Evolutionary conservation across 225 moss, liverwort and hornwort genomes (phyloP).

Genomic region (Bryoerythrophyllum caledonicum): DNA sequence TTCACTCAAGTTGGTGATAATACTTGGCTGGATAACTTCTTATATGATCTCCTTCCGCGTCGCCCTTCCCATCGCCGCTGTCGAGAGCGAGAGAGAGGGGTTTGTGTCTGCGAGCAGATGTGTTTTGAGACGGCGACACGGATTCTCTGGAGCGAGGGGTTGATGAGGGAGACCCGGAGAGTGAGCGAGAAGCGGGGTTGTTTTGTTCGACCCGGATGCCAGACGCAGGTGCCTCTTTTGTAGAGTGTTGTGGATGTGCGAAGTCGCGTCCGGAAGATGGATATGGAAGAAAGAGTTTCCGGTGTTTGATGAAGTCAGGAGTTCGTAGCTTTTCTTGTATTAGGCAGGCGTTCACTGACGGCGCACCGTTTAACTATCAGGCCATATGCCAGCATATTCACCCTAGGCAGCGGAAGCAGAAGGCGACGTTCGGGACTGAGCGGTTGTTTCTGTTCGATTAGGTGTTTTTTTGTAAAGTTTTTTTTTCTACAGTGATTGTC

Average conservation of each 20-base stretch:
- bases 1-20: not conserved
- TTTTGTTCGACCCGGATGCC: constrained; percentile 45
- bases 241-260: constrained; percentile 45
- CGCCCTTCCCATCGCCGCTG: no score
- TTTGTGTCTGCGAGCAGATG: not conserved
- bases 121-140: not conserved
- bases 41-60: not conserved
- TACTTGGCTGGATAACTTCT: no score
- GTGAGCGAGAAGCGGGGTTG: not conserved
- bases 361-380: constrained; percentile 38
- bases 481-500: not conserved
- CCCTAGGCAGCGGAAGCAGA: constrained; percentile 54
- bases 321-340: constrained; percentile 24
- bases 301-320: constrained; percentile 51
- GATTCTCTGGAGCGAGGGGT: no score
- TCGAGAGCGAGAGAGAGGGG: not conserved
- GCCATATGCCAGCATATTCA: constrained; percentile 41
- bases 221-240: constrained; percentile 38
- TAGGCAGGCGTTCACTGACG: constrained; percentile 27
- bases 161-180: not conserved
- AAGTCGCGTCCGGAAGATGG: constrained; percentile 40
- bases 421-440: constrained; percentile 22
- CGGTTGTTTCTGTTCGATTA: constrained; percentile 35
- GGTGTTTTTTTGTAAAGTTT: not conserved
- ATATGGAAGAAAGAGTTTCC: constrained; percentile 52